A percentile compares a stretch with the other conserved stretches of the same genome.
phyloP scores from a whole-genome alignment of 345 rosid genomes.

The Combretum micranthum region DNA sequence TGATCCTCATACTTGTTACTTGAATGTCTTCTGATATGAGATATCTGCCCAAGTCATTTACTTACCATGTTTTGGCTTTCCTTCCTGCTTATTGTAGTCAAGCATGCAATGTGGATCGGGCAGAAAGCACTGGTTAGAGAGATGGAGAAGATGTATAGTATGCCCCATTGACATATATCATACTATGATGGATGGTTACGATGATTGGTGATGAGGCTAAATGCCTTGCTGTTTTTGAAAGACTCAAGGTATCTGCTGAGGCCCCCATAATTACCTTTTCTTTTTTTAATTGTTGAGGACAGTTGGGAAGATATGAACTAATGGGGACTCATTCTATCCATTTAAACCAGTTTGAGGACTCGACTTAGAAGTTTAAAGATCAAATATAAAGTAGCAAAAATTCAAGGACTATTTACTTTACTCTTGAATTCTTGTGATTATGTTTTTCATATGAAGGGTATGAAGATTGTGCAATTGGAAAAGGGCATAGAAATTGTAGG shows the following conservation, averaged over 20 bases:
- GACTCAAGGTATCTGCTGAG: slow-evolving; percentile 60
- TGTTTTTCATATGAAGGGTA: too few species aligned
- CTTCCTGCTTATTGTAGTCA: slow-evolving; percentile 45
- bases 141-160: slow-evolving; percentile 98
- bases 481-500: too few species aligned
- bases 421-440: too few species aligned
- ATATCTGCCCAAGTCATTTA: not conserved
- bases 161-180: slow-evolving; percentile 89
- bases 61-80: slow-evolving; percentile 2
- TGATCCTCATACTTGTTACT: too few species aligned
- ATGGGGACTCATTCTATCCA: too few species aligned
- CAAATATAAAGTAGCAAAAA: too few species aligned
- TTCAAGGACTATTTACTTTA: too few species aligned
- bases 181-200: slow-evolving; percentile 98
- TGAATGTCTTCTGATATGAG: too few species aligned
- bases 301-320: not conserved
- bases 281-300: not conserved
- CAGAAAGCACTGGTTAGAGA: slow-evolving; percentile 87
- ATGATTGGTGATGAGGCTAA: slow-evolving; percentile 75
- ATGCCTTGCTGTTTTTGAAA: slow-evolving; percentile 74
- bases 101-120: slow-evolving; percentile 65
- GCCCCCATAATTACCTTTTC: too few species aligned
- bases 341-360: too few species aligned
- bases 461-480: too few species aligned
- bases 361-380: too few species aligned